Percentiles rank a stretch among this genome's conserved stretches.
These are phyloP conservation scores for Globisporangium carolinianum DNA, from an alignment of 352 stramenopile genomes.

Conservation along the genomic window DNA sequence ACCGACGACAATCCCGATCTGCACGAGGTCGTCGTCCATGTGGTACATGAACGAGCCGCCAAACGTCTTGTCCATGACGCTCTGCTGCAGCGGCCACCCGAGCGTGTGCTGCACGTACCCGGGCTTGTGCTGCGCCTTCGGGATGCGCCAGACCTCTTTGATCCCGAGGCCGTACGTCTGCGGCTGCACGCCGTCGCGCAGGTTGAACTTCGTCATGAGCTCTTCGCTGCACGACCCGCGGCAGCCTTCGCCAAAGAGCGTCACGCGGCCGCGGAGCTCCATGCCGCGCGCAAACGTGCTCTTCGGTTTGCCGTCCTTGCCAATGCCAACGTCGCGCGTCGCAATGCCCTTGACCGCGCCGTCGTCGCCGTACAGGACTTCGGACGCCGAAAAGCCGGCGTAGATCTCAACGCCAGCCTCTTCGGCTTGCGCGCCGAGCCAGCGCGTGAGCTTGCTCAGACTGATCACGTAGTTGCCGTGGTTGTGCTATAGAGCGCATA, in stretches of 20 bases:
- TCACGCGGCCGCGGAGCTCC: slow-evolving; percentile 93
- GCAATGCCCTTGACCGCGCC: slow-evolving; percentile 91
- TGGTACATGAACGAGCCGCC: slow-evolving; percentile 99
- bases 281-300: slow-evolving; percentile 97
- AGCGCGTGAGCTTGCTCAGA: slow-evolving; percentile 95
- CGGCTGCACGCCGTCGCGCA: slow-evolving; percentile 85
- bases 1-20: slow-evolving; percentile 95
- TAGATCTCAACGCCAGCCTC: slow-evolving; percentile 99
- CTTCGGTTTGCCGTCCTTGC: slow-evolving; percentile 94
- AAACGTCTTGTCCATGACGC: slow-evolving; percentile 92
- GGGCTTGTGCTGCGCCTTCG: slow-evolving; percentile 90
- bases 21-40: slow-evolving; percentile 93
- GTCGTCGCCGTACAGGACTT: slow-evolving; percentile 86
- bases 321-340: slow-evolving; percentile 97
- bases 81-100: slow-evolving; percentile 95
- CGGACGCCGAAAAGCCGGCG: slow-evolving; percentile 94
- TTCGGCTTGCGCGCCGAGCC: slow-evolving; percentile 95
- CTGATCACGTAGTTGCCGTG: slow-evolving; percentile 98
- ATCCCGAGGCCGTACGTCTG: slow-evolving; percentile 99
- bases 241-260: slow-evolving; percentile 97
- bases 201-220: slow-evolving; percentile 95
- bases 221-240: slow-evolving; percentile 96
- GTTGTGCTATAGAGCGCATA: slow-evolving; percentile 84
- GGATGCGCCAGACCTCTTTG: slow-evolving; percentile 95
- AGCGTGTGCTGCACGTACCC: slow-evolving; percentile 98